These are phyloP conservation scores for Pseudogymnoascus sp. DNA, from an alignment of 2,329 filamentous ascomycete species.

Conservation along the genomic window DNA sequence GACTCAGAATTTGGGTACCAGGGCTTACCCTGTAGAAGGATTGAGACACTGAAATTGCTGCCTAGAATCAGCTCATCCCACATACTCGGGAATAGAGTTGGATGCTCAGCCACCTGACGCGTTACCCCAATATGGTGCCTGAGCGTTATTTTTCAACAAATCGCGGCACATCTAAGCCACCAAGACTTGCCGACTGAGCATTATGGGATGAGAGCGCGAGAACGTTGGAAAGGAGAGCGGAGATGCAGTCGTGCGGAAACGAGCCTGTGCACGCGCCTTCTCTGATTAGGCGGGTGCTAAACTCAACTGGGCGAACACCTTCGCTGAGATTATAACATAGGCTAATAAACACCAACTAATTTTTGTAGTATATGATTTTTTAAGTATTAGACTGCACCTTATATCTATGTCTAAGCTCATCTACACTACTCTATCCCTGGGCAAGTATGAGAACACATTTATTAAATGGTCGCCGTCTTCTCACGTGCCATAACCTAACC, in stretches of 20 bases:
- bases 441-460: not conserved
- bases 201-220: not conserved
- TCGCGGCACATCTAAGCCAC: not conserved
- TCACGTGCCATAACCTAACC: not conserved
- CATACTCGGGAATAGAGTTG: not conserved
- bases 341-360: not conserved
- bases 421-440: not conserved
- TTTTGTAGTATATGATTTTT: not conserved
- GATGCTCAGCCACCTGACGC: not conserved
- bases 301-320: too few species aligned
- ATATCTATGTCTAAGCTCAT: not conserved
- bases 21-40: not conserved
- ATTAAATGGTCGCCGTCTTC: too few species aligned
- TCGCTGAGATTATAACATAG: too few species aligned
- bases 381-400: not conserved
- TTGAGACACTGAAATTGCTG: not conserved
- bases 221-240: too few species aligned
- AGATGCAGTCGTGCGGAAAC: not conserved
- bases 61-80: not conserved
- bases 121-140: not conserved
- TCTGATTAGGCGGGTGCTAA: not conserved
- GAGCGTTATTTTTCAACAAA: not conserved
- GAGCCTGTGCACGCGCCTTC: too few species aligned
- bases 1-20: not conserved
- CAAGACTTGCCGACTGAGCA: not conserved